Evolutionary conservation across 2,329 filamentous ascomycete genomes (phyloP).

Genomic region (Talaromyces sp.): DNA sequence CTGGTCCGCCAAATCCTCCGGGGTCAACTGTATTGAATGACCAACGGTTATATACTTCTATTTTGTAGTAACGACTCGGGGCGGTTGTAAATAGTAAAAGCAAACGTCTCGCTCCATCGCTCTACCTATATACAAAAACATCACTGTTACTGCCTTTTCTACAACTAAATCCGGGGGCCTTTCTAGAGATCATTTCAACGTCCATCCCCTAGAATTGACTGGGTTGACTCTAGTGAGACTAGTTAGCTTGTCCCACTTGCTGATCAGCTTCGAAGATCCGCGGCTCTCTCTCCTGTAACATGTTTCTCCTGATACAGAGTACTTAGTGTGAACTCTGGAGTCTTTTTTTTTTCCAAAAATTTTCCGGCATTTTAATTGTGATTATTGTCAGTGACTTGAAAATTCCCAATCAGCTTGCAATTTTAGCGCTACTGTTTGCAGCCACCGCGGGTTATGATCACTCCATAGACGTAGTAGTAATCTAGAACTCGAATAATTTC

Average conservation of each 20-base stretch:
- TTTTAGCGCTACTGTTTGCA: neutral
- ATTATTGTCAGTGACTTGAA: neutral
- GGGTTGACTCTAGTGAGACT: neutral
- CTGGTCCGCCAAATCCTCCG: neutral
- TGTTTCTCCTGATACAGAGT: neutral
- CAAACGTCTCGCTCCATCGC: no score
- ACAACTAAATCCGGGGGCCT: neutral
- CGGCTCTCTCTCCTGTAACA: neutral
- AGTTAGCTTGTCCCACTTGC: neutral
- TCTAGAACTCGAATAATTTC: neutral
- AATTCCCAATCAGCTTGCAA: neutral
- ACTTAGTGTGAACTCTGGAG: no score
- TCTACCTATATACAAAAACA: neutral
- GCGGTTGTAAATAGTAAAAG: neutral
- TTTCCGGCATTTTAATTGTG: neutral
- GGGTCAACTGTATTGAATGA: neutral
- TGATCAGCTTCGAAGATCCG: neutral
- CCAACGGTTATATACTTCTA: neutral
- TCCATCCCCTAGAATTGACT: neutral
- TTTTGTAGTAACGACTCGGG: neutral
- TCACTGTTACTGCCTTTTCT: neutral
- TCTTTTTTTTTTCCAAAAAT: neutral
- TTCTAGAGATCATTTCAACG: neutral
- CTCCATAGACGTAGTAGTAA: neutral
- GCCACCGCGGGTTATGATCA: neutral